These are phyloP conservation scores for Crassisporium funariophilum DNA, from an alignment of 768 basidiomycete genomes.

Conservation along the genomic window DNA sequence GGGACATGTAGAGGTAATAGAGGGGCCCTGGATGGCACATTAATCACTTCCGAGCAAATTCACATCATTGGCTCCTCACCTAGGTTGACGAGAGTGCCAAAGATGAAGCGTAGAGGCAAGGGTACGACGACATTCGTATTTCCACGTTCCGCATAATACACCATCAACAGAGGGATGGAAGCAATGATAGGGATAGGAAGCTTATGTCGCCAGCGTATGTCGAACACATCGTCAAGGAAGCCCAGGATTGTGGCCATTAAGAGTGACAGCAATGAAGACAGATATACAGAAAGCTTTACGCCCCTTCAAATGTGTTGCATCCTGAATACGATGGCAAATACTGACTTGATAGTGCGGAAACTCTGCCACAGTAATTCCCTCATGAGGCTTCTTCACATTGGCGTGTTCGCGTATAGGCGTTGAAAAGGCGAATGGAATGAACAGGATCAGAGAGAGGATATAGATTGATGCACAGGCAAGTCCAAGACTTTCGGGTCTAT, in stretches of 20 bases:
- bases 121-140: constrained; percentile 95
- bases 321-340: constrained; percentile 2
- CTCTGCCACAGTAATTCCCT: constrained; percentile 67
- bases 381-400: constrained; percentile 42
- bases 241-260: constrained; percentile 93
- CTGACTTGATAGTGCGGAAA: constrained; percentile 81
- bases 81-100: constrained; percentile 83
- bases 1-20: constrained; percentile 95
- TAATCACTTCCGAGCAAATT: not conserved
- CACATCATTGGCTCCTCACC: constrained; percentile 50
- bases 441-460: constrained; percentile 82
- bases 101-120: constrained; percentile 68
- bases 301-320: too few species aligned
- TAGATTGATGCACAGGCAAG: constrained; percentile 90
- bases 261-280: constrained; percentile 90
- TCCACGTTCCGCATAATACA: constrained; percentile 94
- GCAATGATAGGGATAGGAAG: constrained; percentile 96
- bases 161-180: constrained; percentile 91
- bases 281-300: constrained; percentile 85
- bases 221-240: constrained; percentile 96
- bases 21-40: constrained; percentile 66
- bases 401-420: constrained; percentile 57
- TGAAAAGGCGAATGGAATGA: constrained; percentile 95
- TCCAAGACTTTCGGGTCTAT: constrained; percentile 93
- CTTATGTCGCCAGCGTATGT: constrained; percentile 98